Evolutionary conservation across 352 stramenopile species (phyloP).

Genomic region (Lagenidium giganteum): DNA sequence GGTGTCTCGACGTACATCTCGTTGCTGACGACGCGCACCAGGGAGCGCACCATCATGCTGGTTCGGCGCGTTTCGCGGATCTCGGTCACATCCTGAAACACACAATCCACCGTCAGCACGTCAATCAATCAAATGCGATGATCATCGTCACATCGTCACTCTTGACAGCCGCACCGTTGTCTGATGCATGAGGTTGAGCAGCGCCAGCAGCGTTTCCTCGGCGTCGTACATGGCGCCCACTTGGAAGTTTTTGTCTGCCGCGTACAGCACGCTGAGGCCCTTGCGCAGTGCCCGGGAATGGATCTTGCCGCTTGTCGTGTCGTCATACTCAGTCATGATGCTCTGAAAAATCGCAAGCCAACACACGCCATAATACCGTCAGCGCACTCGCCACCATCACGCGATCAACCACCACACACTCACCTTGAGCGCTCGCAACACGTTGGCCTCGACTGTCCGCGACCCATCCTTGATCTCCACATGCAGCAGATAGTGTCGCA

Average conservation of each 20-base stretch:
- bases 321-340: slow-evolving; percentile 84
- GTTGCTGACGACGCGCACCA: slow-evolving; percentile 64
- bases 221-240: slow-evolving; percentile 87
- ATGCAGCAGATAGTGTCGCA: slow-evolving; percentile 81
- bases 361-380: too few relatives aligned
- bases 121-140: background rate
- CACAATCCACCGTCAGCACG: background rate
- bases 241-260: slow-evolving; percentile 81
- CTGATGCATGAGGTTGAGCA: slow-evolving; percentile 86
- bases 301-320: slow-evolving; percentile 70
- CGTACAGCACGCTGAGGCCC: slow-evolving; percentile 79
- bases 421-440: slow-evolving; percentile 60
- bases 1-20: slow-evolving; percentile 58
- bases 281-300: slow-evolving; percentile 78
- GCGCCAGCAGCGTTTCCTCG: slow-evolving; percentile 76
- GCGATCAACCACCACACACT: too few relatives aligned
- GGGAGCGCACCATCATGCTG: slow-evolving; percentile 61
- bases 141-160: background rate
- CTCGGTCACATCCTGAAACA: slow-evolving; percentile 41
- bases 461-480: slow-evolving; percentile 83
- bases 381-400: too few relatives aligned
- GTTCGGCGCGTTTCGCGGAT: slow-evolving; percentile 73
- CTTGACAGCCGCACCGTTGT: slow-evolving; percentile 32
- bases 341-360: slow-evolving; percentile 19
- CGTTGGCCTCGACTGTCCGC: slow-evolving; percentile 62